phyloP scores from a whole-genome alignment of 2,329 filamentous ascomycete genomes.

The Apiospora marii region DNA sequence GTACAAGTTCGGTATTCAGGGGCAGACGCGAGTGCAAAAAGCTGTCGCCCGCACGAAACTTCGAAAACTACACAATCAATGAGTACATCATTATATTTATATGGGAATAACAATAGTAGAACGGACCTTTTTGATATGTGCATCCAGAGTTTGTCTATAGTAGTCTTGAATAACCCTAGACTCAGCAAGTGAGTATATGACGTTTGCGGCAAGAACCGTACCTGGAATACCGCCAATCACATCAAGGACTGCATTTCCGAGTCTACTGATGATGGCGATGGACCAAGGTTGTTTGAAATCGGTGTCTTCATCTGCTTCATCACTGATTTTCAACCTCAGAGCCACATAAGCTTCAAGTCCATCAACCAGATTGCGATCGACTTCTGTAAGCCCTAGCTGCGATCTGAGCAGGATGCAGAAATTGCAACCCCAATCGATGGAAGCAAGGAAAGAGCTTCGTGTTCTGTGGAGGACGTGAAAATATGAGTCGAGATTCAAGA shows the following conservation, averaged over 20 bases:
- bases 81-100: no score
- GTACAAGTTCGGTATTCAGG: conserved; percentile 26
- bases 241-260: background rate
- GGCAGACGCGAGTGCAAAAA: no score
- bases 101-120: no score
- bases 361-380: background rate
- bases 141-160: background rate
- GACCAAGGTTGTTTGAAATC: background rate
- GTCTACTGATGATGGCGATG: background rate
- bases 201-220: background rate
- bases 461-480: background rate
- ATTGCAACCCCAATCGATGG: background rate
- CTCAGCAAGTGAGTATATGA: background rate
- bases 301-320: background rate
- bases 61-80: background rate
- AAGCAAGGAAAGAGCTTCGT: background rate
- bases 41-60: fast-evolving
- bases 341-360: background rate
- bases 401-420: background rate
- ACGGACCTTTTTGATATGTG: background rate
- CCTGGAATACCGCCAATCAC: background rate
- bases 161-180: background rate
- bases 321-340: background rate
- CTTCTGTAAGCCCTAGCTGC: background rate
- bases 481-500: no score